Percentiles rank a stretch among this genome's conserved stretches.
phyloP scores from a whole-genome alignment of 768 basidiomycete genomes.

The Suillus occidentalis region DNA sequence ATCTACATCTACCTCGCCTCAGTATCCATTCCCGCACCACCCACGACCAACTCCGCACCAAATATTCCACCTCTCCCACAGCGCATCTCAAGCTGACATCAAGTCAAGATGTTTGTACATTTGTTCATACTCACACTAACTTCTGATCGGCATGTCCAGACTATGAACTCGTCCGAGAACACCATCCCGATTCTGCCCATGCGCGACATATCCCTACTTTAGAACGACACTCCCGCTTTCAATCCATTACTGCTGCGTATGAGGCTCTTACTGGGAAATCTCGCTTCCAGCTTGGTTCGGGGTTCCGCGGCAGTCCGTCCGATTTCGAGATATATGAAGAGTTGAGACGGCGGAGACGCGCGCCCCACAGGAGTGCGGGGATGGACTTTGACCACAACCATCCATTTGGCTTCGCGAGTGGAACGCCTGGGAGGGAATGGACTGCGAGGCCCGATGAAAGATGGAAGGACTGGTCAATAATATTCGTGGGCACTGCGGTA shows the following conservation, averaged over 20 bases:
- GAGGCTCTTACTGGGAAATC: conserved; percentile 48
- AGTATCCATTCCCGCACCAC: conserved; percentile 52
- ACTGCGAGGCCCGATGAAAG: conserved; percentile 41
- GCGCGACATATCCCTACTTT: conserved; percentile 40
- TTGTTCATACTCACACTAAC: background rate
- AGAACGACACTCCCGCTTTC: conserved; percentile 60
- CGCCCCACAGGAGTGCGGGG: conserved; percentile 22
- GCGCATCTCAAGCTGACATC: conserved; percentile 59
- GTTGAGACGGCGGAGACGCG: conserved; percentile 48
- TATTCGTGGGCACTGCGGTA: conserved; percentile 50
- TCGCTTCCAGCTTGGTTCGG: conserved; percentile 12
- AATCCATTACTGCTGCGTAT: conserved; percentile 64
- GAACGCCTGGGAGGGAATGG: conserved; percentile 23
- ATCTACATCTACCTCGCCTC: conserved; percentile 18
- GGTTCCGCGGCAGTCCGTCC: background rate
- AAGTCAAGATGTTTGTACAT: conserved; percentile 62
- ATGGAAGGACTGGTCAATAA: conserved; percentile 51
- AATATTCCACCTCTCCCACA: conserved; percentile 64
- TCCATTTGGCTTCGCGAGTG: conserved; percentile 18
- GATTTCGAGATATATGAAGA: conserved; percentile 49
- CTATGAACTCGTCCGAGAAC: conserved; percentile 68
- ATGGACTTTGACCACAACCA: conserved; percentile 31
- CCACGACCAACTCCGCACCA: conserved; percentile 63
- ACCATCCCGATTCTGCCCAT: conserved; percentile 68
- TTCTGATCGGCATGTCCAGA: conserved; percentile 39